These are phyloP conservation scores for Oryza brachyantha DNA, from an alignment of 176 grass and related monocot genomes.

Conservation along the genomic window DNA sequence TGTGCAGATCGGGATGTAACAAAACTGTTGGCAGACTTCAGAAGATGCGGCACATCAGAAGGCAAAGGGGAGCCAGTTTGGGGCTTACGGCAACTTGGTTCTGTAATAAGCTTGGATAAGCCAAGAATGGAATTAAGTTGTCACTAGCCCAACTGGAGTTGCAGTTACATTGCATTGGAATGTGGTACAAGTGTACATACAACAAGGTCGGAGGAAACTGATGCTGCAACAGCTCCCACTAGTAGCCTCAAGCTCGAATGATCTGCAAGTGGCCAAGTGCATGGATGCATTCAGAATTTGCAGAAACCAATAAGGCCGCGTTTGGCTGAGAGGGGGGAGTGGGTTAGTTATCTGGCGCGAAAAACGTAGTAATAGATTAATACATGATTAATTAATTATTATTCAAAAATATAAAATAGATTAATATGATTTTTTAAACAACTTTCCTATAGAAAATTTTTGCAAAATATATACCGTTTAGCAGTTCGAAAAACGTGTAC, in stretches of 20 bases:
- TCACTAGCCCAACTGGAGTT: neutral
- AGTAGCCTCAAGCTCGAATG: conserved; percentile 30
- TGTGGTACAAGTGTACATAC: neutral
- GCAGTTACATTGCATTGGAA: neutral
- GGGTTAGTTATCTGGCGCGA: no score
- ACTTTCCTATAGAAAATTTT: no score
- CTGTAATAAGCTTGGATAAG: neutral
- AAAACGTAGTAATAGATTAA: no score
- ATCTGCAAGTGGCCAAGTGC: conserved; percentile 22
- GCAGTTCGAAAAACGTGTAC: no score
- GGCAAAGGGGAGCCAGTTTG: neutral
- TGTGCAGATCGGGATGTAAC: neutral
- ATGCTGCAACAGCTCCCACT: neutral
- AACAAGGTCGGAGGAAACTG: conserved; percentile 8
- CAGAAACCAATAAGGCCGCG: neutral
- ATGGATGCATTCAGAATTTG: neutral
- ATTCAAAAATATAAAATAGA: no score
- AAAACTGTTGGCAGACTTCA: neutral
- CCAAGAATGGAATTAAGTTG: neutral
- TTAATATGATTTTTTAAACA: no score
- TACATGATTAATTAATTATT: no score
- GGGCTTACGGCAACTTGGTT: neutral
- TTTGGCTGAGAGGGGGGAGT: no score
- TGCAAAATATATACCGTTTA: no score
- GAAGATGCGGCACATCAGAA: neutral